Evolutionary conservation across 306 rosid species (phyloP), one percentile per base, ranked within the genome.

Genomic region (Spatholobus suberectus): DNA sequence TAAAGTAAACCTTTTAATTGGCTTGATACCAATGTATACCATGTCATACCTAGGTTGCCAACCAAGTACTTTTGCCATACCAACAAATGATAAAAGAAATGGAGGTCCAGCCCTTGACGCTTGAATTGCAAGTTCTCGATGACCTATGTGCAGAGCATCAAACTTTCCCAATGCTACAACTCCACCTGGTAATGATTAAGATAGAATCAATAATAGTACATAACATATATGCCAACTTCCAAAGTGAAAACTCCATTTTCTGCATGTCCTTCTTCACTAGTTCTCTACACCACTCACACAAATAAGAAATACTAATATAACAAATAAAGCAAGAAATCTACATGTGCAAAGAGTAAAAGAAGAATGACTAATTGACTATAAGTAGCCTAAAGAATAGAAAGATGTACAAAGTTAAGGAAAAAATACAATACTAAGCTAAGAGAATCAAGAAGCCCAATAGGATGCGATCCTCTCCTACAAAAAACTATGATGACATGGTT

Each of bases 61-160:
- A 65, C 99, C 99, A 75, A 96, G 90, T 34, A 94, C 96, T 87
- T 96, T 90, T 14, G 97, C 96, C 84, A 94, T 94, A 78, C 99
- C 99, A 66, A 82, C 88, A 87, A 96, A 94, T 82, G 99, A 96
- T 81, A 96, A 82, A 49, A 96, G 96, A 85, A 96, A 96, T 51
- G 99, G 98, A 77, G 88, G 88, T 73, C 99, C 99, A 47, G 90
- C 90, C 86, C 85, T 94, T 29, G 99, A 94, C 59, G 99, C 99
- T 91, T 96, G 94, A 89, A 90, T 89, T 38, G 93, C 99, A 75
- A 94, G 99, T 81, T 94, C 99, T 32, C 99, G 91, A 80, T 96
- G 99, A 43, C 99, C 99, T 63, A 92, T 79, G 65, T 96, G 99
- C 80, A 94, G 90, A 75, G 98, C 98, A 83, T 96, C 99, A 83